These are phyloP conservation scores for Cryptococcus neoformans DNA, from an alignment of 1,284 basidiomycete genomes.

Conservation along the genomic window DNA sequence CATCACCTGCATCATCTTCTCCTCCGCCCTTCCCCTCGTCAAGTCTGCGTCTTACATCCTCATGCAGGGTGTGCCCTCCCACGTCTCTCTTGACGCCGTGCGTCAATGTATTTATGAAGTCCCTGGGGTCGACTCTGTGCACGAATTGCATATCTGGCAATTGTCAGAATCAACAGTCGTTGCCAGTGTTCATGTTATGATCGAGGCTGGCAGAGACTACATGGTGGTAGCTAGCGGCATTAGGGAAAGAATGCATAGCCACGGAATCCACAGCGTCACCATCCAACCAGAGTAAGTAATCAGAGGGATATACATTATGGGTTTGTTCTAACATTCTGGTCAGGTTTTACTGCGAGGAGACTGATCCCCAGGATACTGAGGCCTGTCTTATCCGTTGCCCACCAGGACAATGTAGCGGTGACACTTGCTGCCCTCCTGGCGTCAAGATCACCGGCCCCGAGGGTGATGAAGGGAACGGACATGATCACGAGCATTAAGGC, in stretches of 20 bases:
- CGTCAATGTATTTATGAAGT: constrained; percentile 73
- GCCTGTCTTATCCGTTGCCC: constrained; percentile 49
- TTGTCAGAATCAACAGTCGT: constrained; percentile 84
- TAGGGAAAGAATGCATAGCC: constrained; percentile 74
- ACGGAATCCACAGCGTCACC: constrained; percentile 91
- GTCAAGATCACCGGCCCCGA: too few relatives aligned
- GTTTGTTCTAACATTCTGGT: neutral
- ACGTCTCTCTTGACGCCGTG: constrained; percentile 83
- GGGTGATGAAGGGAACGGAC: too few relatives aligned
- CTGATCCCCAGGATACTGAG: constrained; percentile 1
- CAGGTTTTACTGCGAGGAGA: constrained; percentile 18
- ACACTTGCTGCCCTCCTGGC: constrained; percentile 48
- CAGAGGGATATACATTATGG: too few relatives aligned
- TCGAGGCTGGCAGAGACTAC: constrained; percentile 73
- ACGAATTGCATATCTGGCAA: constrained; percentile 98
- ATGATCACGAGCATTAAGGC: too few relatives aligned
- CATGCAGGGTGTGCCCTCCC: constrained; percentile 91
- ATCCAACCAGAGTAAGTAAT: constrained; percentile 57
- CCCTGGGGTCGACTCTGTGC: constrained; percentile 84
- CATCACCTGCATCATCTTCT: constrained; percentile 96
- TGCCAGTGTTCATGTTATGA: constrained; percentile 92
- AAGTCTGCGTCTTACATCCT: constrained; percentile 94
- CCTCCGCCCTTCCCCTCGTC: constrained; percentile 87
- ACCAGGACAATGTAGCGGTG: constrained; percentile 47
- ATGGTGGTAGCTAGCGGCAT: constrained; percentile 87